Base-by-base conservation (phyloP, 306 rosid genomes). In the Acacia melanoxylon region DNA sequence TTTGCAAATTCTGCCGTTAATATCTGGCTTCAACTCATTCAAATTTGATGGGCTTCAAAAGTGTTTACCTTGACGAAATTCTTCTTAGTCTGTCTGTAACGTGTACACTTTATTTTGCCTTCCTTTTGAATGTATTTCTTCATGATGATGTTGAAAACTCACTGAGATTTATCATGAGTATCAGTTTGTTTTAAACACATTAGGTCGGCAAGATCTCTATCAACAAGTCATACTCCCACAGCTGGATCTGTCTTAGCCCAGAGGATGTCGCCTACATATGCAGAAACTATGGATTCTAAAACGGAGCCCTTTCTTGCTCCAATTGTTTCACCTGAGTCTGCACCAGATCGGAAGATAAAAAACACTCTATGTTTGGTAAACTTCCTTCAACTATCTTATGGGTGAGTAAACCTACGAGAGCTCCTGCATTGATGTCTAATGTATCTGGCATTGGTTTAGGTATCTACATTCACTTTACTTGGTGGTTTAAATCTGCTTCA, bases 181-280 rank as follows among this genome's bases (percentile, higher is more conserved):
- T 44, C 69, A 15, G 45, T 69, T 42, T 63, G 24, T 76, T 70
- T 73, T 73, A 74, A 78, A 82, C 82, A 71, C 81, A 83, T 78
- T 86, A 94, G 97, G 85, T 91, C 98, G 2, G 98, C 97, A 72
- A 92, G 98, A 82, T 91, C 92, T 87, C 86, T 92, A 69, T 87
- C 96, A 24, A 85, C 76, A 72, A 89, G 92, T 88, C 87, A 86
- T 74, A 91, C 98, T 74, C 92, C 98, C 66, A 68, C 91, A 52
- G 82, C 89, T 5, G 91, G 91, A 74, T 90, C 93, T 79, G 5
- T 82, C 71, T 69, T 89, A 76, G 88, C 89, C 76, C 92, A 92
- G 83, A 87, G 81, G 90, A 83, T 42, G 84, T 10, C 81, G 70
- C 83, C 87, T 80, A 29, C 71, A 49, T 74, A 89, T 52, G 68